A percentile compares a stretch with the other conserved stretches of the same genome.
These are phyloP conservation scores for Paramecium sexaurelia DNA, from an alignment of 73 alveolate genomes.

Conservation along the genomic window DNA sequence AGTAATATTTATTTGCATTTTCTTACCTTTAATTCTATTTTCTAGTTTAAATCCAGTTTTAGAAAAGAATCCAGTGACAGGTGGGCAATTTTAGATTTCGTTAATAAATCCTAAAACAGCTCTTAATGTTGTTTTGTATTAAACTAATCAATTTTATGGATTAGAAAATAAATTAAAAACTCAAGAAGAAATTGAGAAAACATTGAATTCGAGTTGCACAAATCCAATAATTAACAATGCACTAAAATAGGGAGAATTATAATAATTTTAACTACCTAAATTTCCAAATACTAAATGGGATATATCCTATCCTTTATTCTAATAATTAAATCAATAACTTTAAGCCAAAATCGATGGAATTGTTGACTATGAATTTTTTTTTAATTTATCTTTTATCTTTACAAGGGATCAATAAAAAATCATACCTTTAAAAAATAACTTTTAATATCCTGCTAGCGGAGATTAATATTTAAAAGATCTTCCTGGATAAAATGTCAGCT, in stretches of 20 bases:
- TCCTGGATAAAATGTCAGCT: background rate
- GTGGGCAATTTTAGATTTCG: slow-evolving; percentile 73
- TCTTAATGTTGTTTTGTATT: background rate
- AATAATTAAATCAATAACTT: background rate
- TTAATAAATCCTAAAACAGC: background rate
- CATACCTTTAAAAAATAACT: background rate
- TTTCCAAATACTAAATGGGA: slow-evolving; percentile 34
- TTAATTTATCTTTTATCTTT: background rate
- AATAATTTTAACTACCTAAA: background rate
- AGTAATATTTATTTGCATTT: slow-evolving; percentile 73
- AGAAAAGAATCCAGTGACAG: slow-evolving; percentile 73
- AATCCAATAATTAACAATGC: slow-evolving; percentile 10
- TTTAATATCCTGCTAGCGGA: slow-evolving; percentile 46
- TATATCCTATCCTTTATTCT: slow-evolving; percentile 1
- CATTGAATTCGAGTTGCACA: background rate
- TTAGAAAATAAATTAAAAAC: background rate
- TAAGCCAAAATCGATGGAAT: background rate
- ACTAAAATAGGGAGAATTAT: slow-evolving; percentile 28
- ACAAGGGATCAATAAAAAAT: slow-evolving; percentile 23
- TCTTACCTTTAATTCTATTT: slow-evolving; percentile 87
- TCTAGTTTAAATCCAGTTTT: slow-evolving; percentile 85
- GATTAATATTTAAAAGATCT: background rate
- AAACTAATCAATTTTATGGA: slow-evolving; percentile 12
- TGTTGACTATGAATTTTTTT: background rate
- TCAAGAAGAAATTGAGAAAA: background rate